These are phyloP conservation scores for Auriscalpium vulgare DNA, from an alignment of 768 basidiomycete genomes.

Conservation along the genomic window DNA sequence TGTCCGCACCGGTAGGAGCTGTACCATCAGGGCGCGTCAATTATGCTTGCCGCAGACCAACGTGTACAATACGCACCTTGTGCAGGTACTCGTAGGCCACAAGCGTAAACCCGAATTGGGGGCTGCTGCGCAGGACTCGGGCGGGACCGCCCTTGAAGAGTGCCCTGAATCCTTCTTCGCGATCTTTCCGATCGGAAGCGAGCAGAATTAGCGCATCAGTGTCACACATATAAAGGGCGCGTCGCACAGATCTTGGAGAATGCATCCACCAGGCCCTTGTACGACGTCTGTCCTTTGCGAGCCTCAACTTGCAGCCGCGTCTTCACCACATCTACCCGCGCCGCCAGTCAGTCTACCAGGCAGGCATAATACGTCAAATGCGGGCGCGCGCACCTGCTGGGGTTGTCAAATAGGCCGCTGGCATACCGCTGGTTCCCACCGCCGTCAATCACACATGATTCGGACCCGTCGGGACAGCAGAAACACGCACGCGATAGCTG, in stretches of 20 bases:
- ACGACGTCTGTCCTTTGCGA: conserved; percentile 81
- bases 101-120: conserved; percentile 91
- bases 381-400: conserved; percentile 59
- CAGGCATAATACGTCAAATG: not conserved
- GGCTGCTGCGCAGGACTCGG: conserved; percentile 79
- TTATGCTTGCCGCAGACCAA: not conserved
- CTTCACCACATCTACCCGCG: conserved; percentile 82
- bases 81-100: conserved; percentile 73
- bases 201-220: not conserved
- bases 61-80: conserved; percentile 31
- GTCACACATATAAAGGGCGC: not conserved
- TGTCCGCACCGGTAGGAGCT: not conserved
- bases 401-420: conserved; percentile 89
- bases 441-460: conserved; percentile 4
- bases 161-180: conserved; percentile 83
- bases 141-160: conserved; percentile 91
- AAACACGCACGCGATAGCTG: conserved; percentile 67
- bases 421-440: conserved; percentile 74
- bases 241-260: conserved; percentile 82
- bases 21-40: not conserved
- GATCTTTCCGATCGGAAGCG: conserved; percentile 37
- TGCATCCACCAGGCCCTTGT: conserved; percentile 85
- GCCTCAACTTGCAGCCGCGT: conserved; percentile 93
- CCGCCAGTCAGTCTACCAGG: conserved; percentile 8
- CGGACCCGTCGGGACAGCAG: not conserved